These are phyloP conservation scores for Lotmaria passim DNA, from an alignment of 208 protist species.

Conservation along the genomic window DNA sequence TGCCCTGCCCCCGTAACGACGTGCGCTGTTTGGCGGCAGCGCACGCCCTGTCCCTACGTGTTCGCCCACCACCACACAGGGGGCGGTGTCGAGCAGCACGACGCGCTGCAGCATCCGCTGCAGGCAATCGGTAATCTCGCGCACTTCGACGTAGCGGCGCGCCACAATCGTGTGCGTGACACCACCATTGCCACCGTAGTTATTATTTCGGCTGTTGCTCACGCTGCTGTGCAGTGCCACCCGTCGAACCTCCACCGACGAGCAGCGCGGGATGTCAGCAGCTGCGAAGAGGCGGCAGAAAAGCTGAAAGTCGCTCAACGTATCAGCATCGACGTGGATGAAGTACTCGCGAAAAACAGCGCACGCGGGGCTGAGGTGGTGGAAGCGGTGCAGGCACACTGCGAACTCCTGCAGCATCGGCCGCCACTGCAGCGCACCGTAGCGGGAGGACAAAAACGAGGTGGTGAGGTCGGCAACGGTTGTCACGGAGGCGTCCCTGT, in stretches of 20 bases:
- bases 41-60: too few species aligned
- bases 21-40: neutral
- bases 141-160: constrained; percentile 54
- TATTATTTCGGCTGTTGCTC: neutral
- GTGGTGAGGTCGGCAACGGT: constrained; percentile 49
- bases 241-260: constrained; percentile 29
- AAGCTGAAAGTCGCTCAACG: constrained; percentile 37
- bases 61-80: constrained; percentile 19
- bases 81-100: constrained; percentile 26
- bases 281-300: constrained; percentile 38
- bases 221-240: constrained; percentile 6
- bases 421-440: constrained; percentile 51
- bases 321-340: constrained; percentile 36
- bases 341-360: constrained; percentile 54
- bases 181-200: neutral
- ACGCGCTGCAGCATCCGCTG: constrained; percentile 36
- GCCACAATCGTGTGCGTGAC: constrained; percentile 36
- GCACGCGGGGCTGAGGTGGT: constrained; percentile 38
- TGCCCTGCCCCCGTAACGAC: neutral
- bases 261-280: constrained; percentile 30
- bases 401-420: constrained; percentile 47
- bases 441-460: constrained; percentile 34
- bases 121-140: constrained; percentile 31
- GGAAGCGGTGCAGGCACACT: constrained; percentile 43
- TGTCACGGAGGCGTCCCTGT: neutral